These are phyloP conservation scores for Diaporthe nobilis DNA, from an alignment of 2,329 filamentous ascomycete genomes.

Conservation along the genomic window DNA sequence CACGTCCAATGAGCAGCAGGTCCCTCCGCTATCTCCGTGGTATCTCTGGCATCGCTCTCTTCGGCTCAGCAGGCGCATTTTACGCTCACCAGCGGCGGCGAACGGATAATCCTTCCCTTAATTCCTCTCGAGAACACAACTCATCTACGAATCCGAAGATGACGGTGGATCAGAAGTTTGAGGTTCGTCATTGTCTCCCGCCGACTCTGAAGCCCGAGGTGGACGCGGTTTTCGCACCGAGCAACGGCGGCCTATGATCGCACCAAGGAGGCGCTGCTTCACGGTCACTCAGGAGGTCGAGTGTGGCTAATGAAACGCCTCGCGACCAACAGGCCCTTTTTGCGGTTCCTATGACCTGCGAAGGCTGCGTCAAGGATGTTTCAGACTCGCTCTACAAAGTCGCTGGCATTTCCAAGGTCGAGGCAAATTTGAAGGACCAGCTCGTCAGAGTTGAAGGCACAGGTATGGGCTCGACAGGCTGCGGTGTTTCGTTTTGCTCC, in stretches of 20 bases:
- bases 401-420: constrained; percentile 84
- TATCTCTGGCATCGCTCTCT: constrained; percentile 43
- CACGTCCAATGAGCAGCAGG: constrained; percentile 35
- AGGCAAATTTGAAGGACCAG: constrained; percentile 86
- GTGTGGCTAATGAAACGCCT: constrained; percentile 40
- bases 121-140: constrained; percentile 32
- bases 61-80: constrained; percentile 46
- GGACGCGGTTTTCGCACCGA: not conserved
- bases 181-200: constrained; percentile 52
- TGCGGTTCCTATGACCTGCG: constrained; percentile 93
- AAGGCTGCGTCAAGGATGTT: constrained; percentile 89
- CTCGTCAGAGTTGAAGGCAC: constrained; percentile 89
- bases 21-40: constrained; percentile 42
- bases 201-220: not conserved
- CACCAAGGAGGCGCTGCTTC: constrained; percentile 12
- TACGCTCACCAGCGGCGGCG: constrained; percentile 38
- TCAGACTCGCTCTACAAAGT: constrained; percentile 83
- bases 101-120: not conserved
- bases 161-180: constrained; percentile 61
- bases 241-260: constrained; percentile 15
- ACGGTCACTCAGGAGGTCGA: constrained; percentile 25
- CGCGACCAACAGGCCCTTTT: constrained; percentile 82
- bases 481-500: constrained; percentile 7
- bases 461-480: constrained; percentile 58
- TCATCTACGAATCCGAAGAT: constrained; percentile 51